Conservation (phyloP, 2,329 filamentous ascomycete species). For the Fusarium vanettenii region DNA sequence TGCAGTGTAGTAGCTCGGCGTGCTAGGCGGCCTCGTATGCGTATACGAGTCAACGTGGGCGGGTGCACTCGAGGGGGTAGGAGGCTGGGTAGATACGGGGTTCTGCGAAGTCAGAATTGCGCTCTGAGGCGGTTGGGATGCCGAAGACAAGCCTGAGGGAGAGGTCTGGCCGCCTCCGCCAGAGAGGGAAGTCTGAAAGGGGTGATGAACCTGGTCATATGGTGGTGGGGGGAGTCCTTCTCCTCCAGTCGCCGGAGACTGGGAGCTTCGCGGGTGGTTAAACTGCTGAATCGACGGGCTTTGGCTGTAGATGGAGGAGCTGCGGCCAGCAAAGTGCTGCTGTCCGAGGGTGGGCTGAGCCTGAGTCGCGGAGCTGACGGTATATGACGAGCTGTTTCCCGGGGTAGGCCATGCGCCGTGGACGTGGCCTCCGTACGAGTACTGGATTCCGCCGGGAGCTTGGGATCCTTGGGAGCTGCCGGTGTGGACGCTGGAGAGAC, state of each 20-base stretch:
- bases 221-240: constrained; percentile 75
- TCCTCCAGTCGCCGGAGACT: constrained; percentile 63
- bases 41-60: constrained; percentile 69
- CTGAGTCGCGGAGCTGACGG: constrained; percentile 60
- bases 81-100: constrained; percentile 54
- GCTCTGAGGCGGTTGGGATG: constrained; percentile 43
- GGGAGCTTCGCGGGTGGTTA: constrained; percentile 49
- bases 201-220: constrained; percentile 74
- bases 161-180: constrained; percentile 54
- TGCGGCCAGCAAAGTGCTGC: constrained; percentile 45
- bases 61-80: constrained; percentile 62
- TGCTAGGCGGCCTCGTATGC: constrained; percentile 63
- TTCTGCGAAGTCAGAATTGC: constrained; percentile 44
- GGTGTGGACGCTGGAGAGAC: constrained; percentile 70
- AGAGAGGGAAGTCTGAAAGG: constrained; percentile 71
- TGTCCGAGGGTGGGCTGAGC: constrained; percentile 44
- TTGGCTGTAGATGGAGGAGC: constrained; percentile 55
- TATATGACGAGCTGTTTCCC: constrained; percentile 58
- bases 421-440: constrained; percentile 64
- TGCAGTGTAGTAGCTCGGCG: constrained; percentile 70
- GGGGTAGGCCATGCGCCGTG: constrained; percentile 71
- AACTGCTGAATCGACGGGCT: constrained; percentile 61
- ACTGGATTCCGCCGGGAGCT: constrained; percentile 58
- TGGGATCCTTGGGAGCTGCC: constrained; percentile 69
- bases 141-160: constrained; percentile 43